These are phyloP conservation scores for Podaxis sp. DNA, from an alignment of 768 basidiomycete species.

Conservation along the genomic window DNA sequence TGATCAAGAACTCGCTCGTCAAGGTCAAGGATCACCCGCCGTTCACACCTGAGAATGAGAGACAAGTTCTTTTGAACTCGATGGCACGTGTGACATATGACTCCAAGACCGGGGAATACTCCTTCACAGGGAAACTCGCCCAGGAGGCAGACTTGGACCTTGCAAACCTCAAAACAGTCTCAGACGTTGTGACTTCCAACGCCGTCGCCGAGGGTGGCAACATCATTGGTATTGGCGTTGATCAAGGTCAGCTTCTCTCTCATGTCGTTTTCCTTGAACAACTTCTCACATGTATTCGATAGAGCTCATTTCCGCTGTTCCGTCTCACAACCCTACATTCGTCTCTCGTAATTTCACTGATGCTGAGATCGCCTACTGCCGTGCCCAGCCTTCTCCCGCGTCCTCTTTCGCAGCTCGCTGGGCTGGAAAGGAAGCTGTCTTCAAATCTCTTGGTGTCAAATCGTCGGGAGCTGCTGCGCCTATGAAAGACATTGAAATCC, in stretches of 20 bases:
- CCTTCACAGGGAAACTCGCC: slow-evolving; percentile 64
- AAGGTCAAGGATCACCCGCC: slow-evolving; percentile 94
- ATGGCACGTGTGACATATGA: slow-evolving; percentile 81
- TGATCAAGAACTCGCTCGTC: slow-evolving; percentile 90
- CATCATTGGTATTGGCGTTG: slow-evolving; percentile 79
- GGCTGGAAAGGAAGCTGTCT: slow-evolving; percentile 96
- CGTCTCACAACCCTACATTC: slow-evolving; percentile 85
- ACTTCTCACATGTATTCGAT: slow-evolving; percentile 9
- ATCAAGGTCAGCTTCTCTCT: slow-evolving; percentile 60
- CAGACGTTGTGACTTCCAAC: slow-evolving; percentile 43
- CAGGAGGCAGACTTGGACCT: slow-evolving; percentile 49
- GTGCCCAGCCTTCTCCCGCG: slow-evolving; percentile 74
- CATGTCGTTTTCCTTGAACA: slow-evolving; percentile 2
- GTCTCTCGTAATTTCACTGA: slow-evolving; percentile 90
- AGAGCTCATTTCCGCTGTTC: slow-evolving; percentile 92
- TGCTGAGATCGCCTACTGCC: slow-evolving; percentile 83
- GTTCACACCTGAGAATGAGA: slow-evolving; percentile 82
- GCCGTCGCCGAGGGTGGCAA: slow-evolving; percentile 30
- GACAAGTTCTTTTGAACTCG: slow-evolving; percentile 85
- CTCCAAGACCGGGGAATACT: slow-evolving; percentile 82
- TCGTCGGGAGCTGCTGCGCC: slow-evolving; percentile 91
- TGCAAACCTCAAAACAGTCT: slow-evolving; percentile 64
- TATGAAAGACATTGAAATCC: slow-evolving; percentile 97
- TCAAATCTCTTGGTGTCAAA: slow-evolving; percentile 89
- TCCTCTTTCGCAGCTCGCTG: slow-evolving; percentile 97